Evolutionary conservation across 495 filamentous ascomycete species (phyloP), one percentile per base, ranked within the genome.

Genomic region (Trichoderma virens): DNA sequence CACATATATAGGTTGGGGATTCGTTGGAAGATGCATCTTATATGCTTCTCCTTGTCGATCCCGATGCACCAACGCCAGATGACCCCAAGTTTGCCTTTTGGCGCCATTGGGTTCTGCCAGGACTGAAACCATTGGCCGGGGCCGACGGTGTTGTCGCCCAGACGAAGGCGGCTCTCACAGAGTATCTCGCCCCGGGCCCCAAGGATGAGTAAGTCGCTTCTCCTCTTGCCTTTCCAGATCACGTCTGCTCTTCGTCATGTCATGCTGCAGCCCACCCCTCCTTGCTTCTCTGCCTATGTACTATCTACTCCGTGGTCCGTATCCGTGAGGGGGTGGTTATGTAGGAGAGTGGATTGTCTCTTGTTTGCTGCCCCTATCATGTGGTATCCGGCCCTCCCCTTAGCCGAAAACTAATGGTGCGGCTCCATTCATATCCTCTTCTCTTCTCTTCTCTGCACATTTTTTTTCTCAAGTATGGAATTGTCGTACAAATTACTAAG

Each of bases 61-160:
- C 71, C 5, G 70, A 72, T 25, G 70, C 70, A 5, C 70, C 70
- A 2, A 72, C 69, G 3, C 70, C 70, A 25, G 70, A 72, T 30
- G 70, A 72, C 18, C 69, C 67, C 16, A 72, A 72, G 56, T 72
- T 70, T 20, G 70, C 70, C 0, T 72, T 70, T n/a, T 72, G 70
- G 70, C 45, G 70, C 13, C 70, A 72, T 28, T 72, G 65, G 30
- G 67, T 72, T 5, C 61, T 72, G 25, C 56, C 67, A 11, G 67
- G 69, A 20, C 32, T 72, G 18, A 62, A 64, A 27, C 67, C 69
- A 9, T 28, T 39, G 51, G 59, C 27, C 16, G 41, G 31, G 5
- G 64, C 51, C 2, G 28, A 62, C 7, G 65, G 59, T 0, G 31
- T 62, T 20, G 38, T 20, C 18, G 35, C 59, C 31, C 59, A 61